phyloP scores from a whole-genome alignment of 345 rosid species.

The Trapa incisa region DNA sequence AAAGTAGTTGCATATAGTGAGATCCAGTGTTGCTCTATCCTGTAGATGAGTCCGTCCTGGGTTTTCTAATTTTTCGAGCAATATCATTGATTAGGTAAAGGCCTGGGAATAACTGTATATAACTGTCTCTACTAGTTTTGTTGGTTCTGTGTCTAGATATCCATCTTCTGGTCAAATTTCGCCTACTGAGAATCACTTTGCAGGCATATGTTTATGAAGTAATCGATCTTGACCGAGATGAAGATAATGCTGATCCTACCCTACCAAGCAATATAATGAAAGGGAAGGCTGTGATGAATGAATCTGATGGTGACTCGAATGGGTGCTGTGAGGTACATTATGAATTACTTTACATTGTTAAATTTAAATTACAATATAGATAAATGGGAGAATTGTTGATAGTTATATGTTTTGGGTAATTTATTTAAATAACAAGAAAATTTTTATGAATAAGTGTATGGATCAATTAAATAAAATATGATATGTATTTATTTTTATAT shows the following conservation, averaged over 20 bases:
- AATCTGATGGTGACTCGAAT: constrained; percentile 13
- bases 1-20: neutral
- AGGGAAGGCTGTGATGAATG: constrained; percentile 44
- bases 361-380: no score
- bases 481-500: no score
- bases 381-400: no score
- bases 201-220: constrained; percentile 38
- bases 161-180: neutral
- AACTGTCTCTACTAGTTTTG: neutral
- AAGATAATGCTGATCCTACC: constrained; percentile 26
- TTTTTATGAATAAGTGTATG: no score
- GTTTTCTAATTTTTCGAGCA: neutral
- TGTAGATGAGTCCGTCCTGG: neutral
- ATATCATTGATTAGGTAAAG: neutral
- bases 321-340: constrained; percentile 1
- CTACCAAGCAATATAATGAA: constrained; percentile 30
- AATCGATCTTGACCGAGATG: constrained; percentile 48
- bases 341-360: neutral
- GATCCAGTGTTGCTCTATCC: neutral
- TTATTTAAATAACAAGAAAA: no score
- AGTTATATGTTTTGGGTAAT: no score
- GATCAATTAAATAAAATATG: no score
- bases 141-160: neutral
- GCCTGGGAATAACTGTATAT: neutral
- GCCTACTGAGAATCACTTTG: neutral